Percentiles rank a stretch among this genome's conserved stretches.
Conservation (phyloP, 306 rosid species). For the Cajanus cajan region DNA sequence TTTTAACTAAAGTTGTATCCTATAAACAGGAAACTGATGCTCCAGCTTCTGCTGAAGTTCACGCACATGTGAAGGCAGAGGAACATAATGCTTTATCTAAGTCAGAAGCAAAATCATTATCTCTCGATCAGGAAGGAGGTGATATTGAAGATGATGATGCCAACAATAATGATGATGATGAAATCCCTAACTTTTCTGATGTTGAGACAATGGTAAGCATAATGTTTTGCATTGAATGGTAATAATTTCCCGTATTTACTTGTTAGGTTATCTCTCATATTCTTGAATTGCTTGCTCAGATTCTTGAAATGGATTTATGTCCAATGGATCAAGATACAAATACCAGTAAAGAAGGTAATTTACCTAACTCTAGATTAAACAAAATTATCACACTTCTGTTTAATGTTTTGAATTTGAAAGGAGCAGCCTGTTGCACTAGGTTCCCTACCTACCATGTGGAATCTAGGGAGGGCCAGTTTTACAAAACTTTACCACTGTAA, state of each 20-base stretch:
- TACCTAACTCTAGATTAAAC: constrained; percentile 19
- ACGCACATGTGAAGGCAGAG: constrained; percentile 33
- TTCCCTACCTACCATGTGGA: not conserved
- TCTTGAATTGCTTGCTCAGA: constrained; percentile 48
- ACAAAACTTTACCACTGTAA: constrained; percentile 5
- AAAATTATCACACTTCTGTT: constrained; percentile 11
- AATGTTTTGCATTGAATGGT: constrained; percentile 16
- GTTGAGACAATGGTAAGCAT: constrained; percentile 64
- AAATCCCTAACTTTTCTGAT: constrained; percentile 70
- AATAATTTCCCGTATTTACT: not conserved
- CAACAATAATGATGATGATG: constrained; percentile 34
- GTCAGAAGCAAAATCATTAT: constrained; percentile 41
- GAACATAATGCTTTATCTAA: constrained; percentile 32
- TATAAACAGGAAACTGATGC: constrained; percentile 51
- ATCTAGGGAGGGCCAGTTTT: constrained; percentile 11
- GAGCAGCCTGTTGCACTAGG: constrained; percentile 10
- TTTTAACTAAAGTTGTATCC: constrained; percentile 34
- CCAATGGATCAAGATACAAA: constrained; percentile 56
- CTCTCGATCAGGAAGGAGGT: constrained; percentile 42
- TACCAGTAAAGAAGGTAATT: constrained; percentile 64
- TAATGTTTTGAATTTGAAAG: constrained; percentile 22
- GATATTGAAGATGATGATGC: not conserved
- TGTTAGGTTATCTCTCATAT: constrained; percentile 26
- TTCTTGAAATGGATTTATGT: constrained; percentile 84
- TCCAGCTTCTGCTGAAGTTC: constrained; percentile 36